Percentiles rank a stretch among this genome's conserved stretches.
These are phyloP conservation scores for Mycena citricolor DNA, from an alignment of 1,284 basidiomycete species.

Conservation along the genomic window DNA sequence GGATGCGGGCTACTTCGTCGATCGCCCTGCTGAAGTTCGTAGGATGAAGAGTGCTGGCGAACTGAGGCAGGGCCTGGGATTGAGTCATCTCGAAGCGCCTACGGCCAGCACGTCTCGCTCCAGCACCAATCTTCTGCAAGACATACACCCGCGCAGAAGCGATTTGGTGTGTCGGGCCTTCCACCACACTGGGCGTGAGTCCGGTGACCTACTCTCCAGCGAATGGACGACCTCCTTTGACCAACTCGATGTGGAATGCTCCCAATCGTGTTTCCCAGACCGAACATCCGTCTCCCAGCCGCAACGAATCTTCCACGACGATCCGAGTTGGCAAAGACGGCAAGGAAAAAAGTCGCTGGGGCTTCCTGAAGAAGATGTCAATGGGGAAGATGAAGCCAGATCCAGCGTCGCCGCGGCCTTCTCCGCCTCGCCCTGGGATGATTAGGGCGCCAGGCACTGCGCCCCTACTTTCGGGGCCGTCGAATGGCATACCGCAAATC, in stretches of 20 bases:
- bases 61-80: no score
- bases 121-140: constrained; percentile 60
- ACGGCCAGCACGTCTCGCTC: constrained; percentile 57
- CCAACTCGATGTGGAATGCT: constrained; percentile 53
- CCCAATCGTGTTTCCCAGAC: constrained; percentile 24
- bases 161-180: constrained; percentile 68
- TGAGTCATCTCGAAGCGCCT: constrained; percentile 36
- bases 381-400: constrained; percentile 84
- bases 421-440: constrained; percentile 23
- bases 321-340: constrained; percentile 31
- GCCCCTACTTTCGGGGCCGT: constrained; percentile 28
- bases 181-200: constrained; percentile 37
- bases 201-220: constrained; percentile 29
- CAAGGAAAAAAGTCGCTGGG: constrained; percentile 80
- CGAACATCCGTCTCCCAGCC: constrained; percentile 1
- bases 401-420: constrained; percentile 41
- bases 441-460: constrained; percentile 14
- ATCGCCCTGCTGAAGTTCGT: constrained; percentile 67
- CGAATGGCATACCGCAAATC: constrained; percentile 64
- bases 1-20: constrained; percentile 42
- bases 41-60: constrained; percentile 89
- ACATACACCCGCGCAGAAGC: constrained; percentile 45
- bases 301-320: constrained; percentile 21
- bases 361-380: constrained; percentile 95
- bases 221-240: constrained; percentile 44